Evolutionary conservation across 495 filamentous ascomycete species (phyloP), one percentile per base, ranked within the genome.

Genomic region (Talaromyces wortmannii): DNA sequence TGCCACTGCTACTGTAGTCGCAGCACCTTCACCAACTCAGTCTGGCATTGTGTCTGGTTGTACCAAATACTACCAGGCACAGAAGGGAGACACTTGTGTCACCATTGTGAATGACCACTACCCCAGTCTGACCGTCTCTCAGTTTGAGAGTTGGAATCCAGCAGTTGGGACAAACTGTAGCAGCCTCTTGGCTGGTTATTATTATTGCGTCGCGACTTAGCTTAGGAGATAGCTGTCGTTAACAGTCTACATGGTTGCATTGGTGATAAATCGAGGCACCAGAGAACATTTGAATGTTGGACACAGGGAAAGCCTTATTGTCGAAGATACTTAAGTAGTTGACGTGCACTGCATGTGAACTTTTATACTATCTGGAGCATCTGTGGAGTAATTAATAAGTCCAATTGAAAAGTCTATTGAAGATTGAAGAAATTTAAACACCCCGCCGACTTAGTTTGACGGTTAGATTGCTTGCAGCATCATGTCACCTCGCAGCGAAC

Each of bases 131-230:
- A 60, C 53, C 10, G 5, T 53, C 2, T 30, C 12, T 4, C 23
- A 56, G 31, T 61, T 63, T 52, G 57, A 61, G 30, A 40, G 45
- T 1, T 63, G 59, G 59, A 63, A 63, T 52, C 61, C 61, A 15
- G 61, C 59, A 11, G 55, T 63, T 10, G 57, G 53, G 15, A 56
- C 36, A 11, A 49, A 60, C 45, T 62, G 59, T 40, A 10, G 5
- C 1, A 46, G 8, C 32, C 55, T 57, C 5, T 17, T 57, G 17
- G 48, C 12, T 12, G 55, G 55, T 23, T 57, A 57, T 29, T 57
- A 45, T 7, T 57, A 57, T 23, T 57, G 55, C 32, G 55, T 57
- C 8, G 55, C 52, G 15, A 45, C 52, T 4, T 23, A 23, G 23
- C 23, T n/a, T n/a, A n/a, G 23, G 4, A 23, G 23, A 23, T 23